Conservation (phyloP, 2,329 filamentous ascomycete species). For the Aspergillus piperis region DNA sequence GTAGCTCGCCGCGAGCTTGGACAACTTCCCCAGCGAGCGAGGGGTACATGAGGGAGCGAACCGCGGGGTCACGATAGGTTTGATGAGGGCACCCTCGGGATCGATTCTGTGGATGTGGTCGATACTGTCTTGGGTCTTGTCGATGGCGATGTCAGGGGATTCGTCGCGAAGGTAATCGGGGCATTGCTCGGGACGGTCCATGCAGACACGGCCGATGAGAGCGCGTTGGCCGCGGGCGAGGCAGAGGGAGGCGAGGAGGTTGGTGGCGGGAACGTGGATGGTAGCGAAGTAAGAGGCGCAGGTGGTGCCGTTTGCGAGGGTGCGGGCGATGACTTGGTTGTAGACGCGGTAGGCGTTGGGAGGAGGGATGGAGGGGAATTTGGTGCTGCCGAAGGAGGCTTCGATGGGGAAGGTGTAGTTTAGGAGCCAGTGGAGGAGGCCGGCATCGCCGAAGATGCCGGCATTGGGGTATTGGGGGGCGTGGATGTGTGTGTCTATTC, state of each 20-base stretch:
- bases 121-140: conserved; percentile 61
- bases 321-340: conserved; percentile 73
- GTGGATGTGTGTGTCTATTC: conserved; percentile 86
- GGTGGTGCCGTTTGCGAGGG: conserved; percentile 86
- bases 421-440: conserved; percentile 88
- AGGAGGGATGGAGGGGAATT: conserved; percentile 26
- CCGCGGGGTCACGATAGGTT: conserved; percentile 75
- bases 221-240: conserved; percentile 79
- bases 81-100: conserved; percentile 61
- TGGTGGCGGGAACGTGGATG: conserved; percentile 82
- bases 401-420: conserved; percentile 96
- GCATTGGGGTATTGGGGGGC: conserved; percentile 93
- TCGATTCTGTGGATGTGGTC: conserved; percentile 69
- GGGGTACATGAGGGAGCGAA: conserved; percentile 60
- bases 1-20: conserved; percentile 62
- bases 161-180: conserved; percentile 80
- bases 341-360: conserved; percentile 60
- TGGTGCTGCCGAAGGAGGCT: conserved; percentile 61
- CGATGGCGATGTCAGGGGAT: conserved; percentile 59
- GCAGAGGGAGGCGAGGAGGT: conserved; percentile 83
- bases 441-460: conserved; percentile 90
- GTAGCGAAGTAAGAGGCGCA: conserved; percentile 95
- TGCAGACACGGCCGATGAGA: conserved; percentile 91
- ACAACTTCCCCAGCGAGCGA: conserved; percentile 63
- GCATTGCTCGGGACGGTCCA: conserved; percentile 70